Base-by-base conservation (phyloP, 768 basidiomycete genomes). In the Cystobasidium onofrii region DNA sequence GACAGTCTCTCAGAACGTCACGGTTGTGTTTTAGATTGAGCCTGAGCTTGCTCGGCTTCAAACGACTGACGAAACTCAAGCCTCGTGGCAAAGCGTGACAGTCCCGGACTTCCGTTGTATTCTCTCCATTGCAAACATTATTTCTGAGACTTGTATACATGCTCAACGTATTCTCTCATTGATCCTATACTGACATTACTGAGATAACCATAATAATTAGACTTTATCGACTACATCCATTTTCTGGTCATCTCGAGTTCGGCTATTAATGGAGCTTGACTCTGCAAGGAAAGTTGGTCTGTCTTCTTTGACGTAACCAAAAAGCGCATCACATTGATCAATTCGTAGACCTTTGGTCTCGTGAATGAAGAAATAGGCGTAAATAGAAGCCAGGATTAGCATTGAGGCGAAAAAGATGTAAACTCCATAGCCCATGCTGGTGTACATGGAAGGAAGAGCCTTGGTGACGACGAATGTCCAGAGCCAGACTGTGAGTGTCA, bases 241-340 rank as follows among this genome's bases (percentile, higher is more conserved):
- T 20, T 60, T 60, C 25, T 60, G 57, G 29, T 60, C 57, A 29
- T 60, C 57, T 60, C 57, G 57, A 6, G 13, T 23, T 6, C 57
- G 17, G 31, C 25, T 29, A 23, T 60, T 60, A 27, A 65, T 34
- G n/a, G 27, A 34, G 10, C 39, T 41, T n/a, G 25, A 50, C 20
- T 4, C 9, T 41, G 33, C 10, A 10, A 1, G 13, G 4, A 27
- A n/a, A 43, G 4, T 12, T 65, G 54, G 57, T 20, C 57, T 73
- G 1, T 64, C 57, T 20, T n/a, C 18, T 20, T 20, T 50, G 46
- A 50, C 69, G 20, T 41, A 33, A 54, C 73, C 73, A 50, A 85
- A 85, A 2, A 85, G 77, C 67, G 80, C 80, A 36, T 82, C 81
- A 62, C 85, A 83, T 57, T 85, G 83, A 78, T 85, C 85, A 70